phyloP scores from a whole-genome alignment of 2,329 filamentous ascomycete genomes.

The Pseudogymnoascus sp. region DNA sequence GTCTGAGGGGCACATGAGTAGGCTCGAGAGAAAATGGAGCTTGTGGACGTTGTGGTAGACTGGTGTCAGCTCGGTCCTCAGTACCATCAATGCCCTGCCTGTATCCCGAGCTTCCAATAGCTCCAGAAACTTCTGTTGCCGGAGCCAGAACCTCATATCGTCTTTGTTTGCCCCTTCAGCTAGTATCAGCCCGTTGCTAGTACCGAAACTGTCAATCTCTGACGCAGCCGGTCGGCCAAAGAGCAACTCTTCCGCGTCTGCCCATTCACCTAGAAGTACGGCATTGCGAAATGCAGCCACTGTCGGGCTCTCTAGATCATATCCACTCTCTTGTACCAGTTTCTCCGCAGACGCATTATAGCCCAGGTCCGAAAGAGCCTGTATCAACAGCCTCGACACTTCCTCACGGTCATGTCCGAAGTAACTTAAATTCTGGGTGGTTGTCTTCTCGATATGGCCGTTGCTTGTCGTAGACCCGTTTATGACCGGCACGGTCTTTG shows the following conservation, averaged over 20 bases:
- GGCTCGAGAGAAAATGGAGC: slow-evolving; percentile 73
- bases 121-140: slow-evolving; percentile 93
- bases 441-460: slow-evolving; percentile 18
- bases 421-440: slow-evolving; percentile 40
- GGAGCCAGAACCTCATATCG: slow-evolving; percentile 77
- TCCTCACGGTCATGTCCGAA: slow-evolving; percentile 87
- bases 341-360: slow-evolving; percentile 69
- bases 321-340: slow-evolving; percentile 75
- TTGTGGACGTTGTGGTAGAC: slow-evolving; percentile 69
- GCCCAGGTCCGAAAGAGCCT: slow-evolving; percentile 81
- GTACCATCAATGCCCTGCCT: slow-evolving; percentile 65
- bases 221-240: slow-evolving; percentile 38
- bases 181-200: slow-evolving; percentile 48
- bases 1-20: slow-evolving; percentile 82
- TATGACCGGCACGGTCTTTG: slow-evolving; percentile 37
- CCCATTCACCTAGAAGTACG: slow-evolving; percentile 73
- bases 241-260: slow-evolving; percentile 73
- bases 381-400: slow-evolving; percentile 84
- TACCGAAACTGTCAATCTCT: slow-evolving; percentile 25
- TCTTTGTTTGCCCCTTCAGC: slow-evolving; percentile 66
- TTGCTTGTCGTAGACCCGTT: slow-evolving; percentile 45
- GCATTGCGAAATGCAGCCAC: slow-evolving; percentile 80
- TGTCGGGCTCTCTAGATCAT: slow-evolving; percentile 73
- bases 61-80: slow-evolving; percentile 81
- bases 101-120: slow-evolving; percentile 71